Evolutionary conservation across 2,329 filamentous ascomycete genomes (phyloP).

Genomic region (Orbilia javanica): DNA sequence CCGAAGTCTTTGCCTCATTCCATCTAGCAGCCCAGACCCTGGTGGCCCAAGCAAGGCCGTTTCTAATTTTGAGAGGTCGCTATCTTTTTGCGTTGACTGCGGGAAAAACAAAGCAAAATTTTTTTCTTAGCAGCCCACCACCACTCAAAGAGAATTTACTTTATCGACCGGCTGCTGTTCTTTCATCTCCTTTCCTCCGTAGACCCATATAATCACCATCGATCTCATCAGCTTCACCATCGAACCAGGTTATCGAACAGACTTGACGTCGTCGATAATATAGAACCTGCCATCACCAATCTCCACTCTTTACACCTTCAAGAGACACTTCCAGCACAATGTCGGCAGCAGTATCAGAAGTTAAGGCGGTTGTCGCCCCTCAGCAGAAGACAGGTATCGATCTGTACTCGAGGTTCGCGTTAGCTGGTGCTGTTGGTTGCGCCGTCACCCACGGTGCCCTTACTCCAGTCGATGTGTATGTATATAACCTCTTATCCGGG

Average conservation of each 20-base stretch:
- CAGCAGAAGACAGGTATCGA: slow-evolving; percentile 73
- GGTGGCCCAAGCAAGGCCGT: slow-evolving; percentile 19
- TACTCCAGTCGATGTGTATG: slow-evolving; percentile 99
- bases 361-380: slow-evolving; percentile 48
- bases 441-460: slow-evolving; percentile 96
- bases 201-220: slow-evolving; percentile 23
- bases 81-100: slow-evolving; percentile 41
- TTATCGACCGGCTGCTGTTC: slow-evolving; percentile 38
- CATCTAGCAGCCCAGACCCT: slow-evolving; percentile 38
- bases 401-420: slow-evolving; percentile 96
- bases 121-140: slow-evolving; percentile 47
- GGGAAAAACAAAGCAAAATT: slow-evolving; percentile 55
- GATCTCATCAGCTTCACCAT: slow-evolving; percentile 5
- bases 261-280: slow-evolving; percentile 55
- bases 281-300: slow-evolving; percentile 9
- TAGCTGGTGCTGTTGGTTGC: slow-evolving; percentile 97
- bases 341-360: slow-evolving; percentile 40
- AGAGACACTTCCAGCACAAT: slow-evolving; percentile 25
- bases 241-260: slow-evolving; percentile 33
- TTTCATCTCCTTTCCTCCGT: slow-evolving; percentile 50
- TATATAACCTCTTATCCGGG: slow-evolving; percentile 63
- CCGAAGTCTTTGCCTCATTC: slow-evolving; percentile 57
- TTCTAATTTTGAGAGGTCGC: slow-evolving; percentile 47
- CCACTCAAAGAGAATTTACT: slow-evolving; percentile 48
- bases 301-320: slow-evolving; percentile 46